phyloP scores from a whole-genome alignment of 2,329 filamentous ascomycete genomes.

The Oidium heveae region DNA sequence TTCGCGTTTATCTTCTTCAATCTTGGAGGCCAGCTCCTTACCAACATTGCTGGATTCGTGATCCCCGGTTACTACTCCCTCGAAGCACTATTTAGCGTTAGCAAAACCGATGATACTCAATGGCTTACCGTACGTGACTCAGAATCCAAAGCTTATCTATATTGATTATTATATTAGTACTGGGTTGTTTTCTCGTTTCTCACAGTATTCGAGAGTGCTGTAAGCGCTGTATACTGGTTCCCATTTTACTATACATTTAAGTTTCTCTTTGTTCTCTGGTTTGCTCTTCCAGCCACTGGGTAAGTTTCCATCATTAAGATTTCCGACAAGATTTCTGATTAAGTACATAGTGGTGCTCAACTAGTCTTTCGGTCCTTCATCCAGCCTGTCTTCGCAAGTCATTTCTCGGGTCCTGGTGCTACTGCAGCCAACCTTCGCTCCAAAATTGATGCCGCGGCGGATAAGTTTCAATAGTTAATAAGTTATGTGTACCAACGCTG shows the following conservation, averaged over 20 bases:
- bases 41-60: slow-evolving; percentile 64
- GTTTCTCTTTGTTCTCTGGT: slow-evolving; percentile 92
- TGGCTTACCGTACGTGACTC: slow-evolving; percentile 38
- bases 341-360: slow-evolving; percentile 52
- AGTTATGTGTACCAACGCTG: too few species aligned
- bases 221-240: slow-evolving; percentile 82
- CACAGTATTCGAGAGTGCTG: slow-evolving; percentile 58
- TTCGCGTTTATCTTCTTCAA: slow-evolving; percentile 87
- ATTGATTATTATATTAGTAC: slow-evolving; percentile 27
- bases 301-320: slow-evolving; percentile 24
- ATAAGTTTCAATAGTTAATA: neutral
- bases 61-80: slow-evolving; percentile 71
- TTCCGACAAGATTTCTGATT: slow-evolving; percentile 4
- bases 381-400: slow-evolving; percentile 71
- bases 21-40: slow-evolving; percentile 67
- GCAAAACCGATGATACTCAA: slow-evolving; percentile 59
- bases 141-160: neutral
- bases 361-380: slow-evolving; percentile 92
- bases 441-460: slow-evolving; percentile 39
- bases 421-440: slow-evolving; percentile 72
- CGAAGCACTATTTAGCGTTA: slow-evolving; percentile 44
- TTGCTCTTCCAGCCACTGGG: slow-evolving; percentile 83
- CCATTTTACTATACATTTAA: slow-evolving; percentile 99
- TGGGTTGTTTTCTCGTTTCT: slow-evolving; percentile 72
- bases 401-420: slow-evolving; percentile 47